Conservation (phyloP, 371 early-diverging fungal genomes). For the Mortierella sp. region DNA sequence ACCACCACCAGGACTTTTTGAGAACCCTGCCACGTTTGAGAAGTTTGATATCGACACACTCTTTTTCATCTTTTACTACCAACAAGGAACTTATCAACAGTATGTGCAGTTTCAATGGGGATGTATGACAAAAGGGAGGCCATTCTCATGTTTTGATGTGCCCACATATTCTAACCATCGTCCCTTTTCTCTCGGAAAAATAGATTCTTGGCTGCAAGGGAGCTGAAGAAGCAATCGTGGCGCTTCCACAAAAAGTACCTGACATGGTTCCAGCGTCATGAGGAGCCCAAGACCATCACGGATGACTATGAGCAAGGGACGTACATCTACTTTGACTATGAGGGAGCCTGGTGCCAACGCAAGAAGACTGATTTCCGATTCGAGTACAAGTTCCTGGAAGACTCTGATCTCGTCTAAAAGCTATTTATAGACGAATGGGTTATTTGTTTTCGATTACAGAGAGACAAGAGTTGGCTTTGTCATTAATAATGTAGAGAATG, state of each 20-base stretch:
- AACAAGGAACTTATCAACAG: conserved; percentile 97
- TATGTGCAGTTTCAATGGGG: conserved; percentile 60
- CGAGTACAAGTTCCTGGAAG: conserved; percentile 92
- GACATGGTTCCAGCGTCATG: conserved; percentile 99
- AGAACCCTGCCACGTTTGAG: conserved; percentile 87
- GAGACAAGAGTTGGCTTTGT: too few species aligned
- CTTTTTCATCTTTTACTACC: conserved; percentile 99
- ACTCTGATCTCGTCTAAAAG: conserved; percentile 72
- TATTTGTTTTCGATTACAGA: too few species aligned
- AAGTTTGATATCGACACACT: conserved; percentile 97
- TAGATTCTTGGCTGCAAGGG: conserved; percentile 95
- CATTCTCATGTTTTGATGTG: not conserved
- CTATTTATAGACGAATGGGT: too few species aligned
- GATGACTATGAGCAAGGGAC: conserved; percentile 99
- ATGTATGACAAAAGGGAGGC: not conserved
- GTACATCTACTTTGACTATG: conserved; percentile 99
- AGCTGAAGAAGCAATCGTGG: conserved; percentile 98
- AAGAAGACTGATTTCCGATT: conserved; percentile 98
- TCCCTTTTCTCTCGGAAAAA: not conserved
- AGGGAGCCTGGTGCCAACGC: conserved; percentile 98
- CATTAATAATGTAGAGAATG: too few species aligned
- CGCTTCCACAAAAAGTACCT: conserved; percentile 98
- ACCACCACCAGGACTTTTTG: conserved; percentile 86
- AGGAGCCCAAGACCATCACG: conserved; percentile 97
- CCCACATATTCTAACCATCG: not conserved